Evolutionary conservation across 2,329 filamentous ascomycete species (phyloP), one percentile per base, ranked within the genome.

Genomic region (Penicillium verrucosum): DNA sequence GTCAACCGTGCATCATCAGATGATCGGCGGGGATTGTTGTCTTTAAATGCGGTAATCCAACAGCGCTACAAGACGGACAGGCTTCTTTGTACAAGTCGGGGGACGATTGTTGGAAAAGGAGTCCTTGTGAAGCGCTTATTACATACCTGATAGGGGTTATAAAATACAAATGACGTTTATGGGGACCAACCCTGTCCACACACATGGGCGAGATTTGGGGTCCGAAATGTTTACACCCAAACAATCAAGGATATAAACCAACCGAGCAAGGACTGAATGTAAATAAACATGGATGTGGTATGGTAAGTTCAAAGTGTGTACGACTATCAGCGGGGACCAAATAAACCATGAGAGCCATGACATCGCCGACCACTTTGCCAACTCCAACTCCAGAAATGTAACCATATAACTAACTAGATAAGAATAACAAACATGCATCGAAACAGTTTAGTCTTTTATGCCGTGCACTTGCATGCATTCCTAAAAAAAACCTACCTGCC

Each of bases 291-390:
- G 21, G 4, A 36, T 21, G 8, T 27, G 14, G 44, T 14, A 27
- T 18, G n/a, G 21, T 16, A 49, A 40, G 8, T n/a, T 25, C 36
- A 34, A 23, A 21, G 40, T 50, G 25, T 21, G 52, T 55, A 41
- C 32, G 12, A 55, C 46, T 54, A 45, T 45, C 41, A 42, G 48
- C 54, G 48, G 53, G 47, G 54, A 56, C 54, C 9, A 51, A 36
- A 8, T 52, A 18, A 57, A 40, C 60, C 64, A 60, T 48, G 36
- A 37, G 36, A 37, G 40, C 41, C 23, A 40, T 51, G 45, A 2
- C 40, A 16, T 59, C 46, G 40, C 45, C 45, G 42, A 52, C 29
- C 54, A 52, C 9, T 23, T 27, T 41, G 18, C 34, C 38, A 50
- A 51, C 27, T 25, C 41, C 38, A 50, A 51, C 27, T 25, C 16